Evolutionary conservation across 805 yeast genomes (phyloP).

Genomic region (Ogataea glucozyma): DNA sequence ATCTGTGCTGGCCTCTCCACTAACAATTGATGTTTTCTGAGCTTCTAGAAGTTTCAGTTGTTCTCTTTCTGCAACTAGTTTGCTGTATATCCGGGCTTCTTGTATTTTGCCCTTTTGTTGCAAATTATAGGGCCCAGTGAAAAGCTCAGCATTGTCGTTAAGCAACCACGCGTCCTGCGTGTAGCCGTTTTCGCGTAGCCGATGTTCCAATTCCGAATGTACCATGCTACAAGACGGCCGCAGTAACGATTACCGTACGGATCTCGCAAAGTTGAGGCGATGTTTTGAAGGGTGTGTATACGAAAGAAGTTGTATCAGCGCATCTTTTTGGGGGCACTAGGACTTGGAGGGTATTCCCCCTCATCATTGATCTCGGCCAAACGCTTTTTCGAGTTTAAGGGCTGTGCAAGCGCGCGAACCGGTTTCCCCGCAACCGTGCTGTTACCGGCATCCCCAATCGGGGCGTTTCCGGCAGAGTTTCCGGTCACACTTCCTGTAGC

Average conservation of each 20-base stretch:
- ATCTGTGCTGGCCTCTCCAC: not conserved
- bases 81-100: slow-evolving; percentile 22
- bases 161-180: slow-evolving; percentile 21
- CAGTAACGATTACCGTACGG: too few species aligned
- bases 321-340: slow-evolving; percentile 22
- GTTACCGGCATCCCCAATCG: too few species aligned
- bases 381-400: slow-evolving; percentile 15
- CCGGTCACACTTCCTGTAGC: not conserved
- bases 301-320: slow-evolving; percentile 6
- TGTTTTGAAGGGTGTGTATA: not conserved
- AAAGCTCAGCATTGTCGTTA: slow-evolving; percentile 28
- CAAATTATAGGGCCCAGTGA: slow-evolving; percentile 31
- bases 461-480: not conserved
- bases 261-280: too few species aligned
- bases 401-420: too few species aligned
- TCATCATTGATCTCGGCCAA: slow-evolving; percentile 20
- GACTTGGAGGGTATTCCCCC: slow-evolving; percentile 16
- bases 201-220: not conserved
- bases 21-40: slow-evolving; percentile 4
- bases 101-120: slow-evolving; percentile 23
- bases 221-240: too few species aligned
- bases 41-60: slow-evolving; percentile 1
- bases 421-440: too few species aligned
- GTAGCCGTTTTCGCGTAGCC: not conserved
- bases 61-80: slow-evolving; percentile 12